Base-by-base conservation (phyloP, 2,329 filamentous ascomycete species). In the Fusarium nelsonii region DNA sequence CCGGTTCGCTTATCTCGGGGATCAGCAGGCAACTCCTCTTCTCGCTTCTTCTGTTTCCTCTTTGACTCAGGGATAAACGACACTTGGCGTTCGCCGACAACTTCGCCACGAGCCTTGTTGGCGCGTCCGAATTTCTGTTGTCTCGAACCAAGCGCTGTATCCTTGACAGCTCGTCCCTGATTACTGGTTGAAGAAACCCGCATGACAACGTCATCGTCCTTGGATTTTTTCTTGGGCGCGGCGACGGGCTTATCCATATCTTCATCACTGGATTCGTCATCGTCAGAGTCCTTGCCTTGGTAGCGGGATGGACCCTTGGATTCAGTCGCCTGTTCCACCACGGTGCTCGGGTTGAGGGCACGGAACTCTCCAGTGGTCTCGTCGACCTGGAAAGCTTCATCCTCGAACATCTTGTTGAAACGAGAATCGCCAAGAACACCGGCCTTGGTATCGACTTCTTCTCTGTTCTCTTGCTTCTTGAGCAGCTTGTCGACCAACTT, bases 381-480 rank as follows among this genome's bases (percentile, higher is more conserved):
- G 78, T 99, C 95, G 62, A 99, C 92, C 73, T 88, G 88, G 79
- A 97, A 98, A 59, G 97, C 94, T 74, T 94, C 91, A 78, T 98
- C 93, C 76, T 97, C 91, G 82, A 98, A 99, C 65, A 99, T 82
- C 72, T 90, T 89, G 71, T 87, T 87, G 86, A 99, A 98, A 83
- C 96, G 94, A 51, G 90, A 86, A 78, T 99, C 96, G 62, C 88
- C 88, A 55, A 99, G 88, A 36, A 97, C 81, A 62, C 89, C 90
- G 66, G 86, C 88, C 69, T 84, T 83, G 54, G 83, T 82, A 65
- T 90, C 88, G 52, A 88, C 83, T 58, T 84, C 82, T 34, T 83
- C 84, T 74, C 87, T 84, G 76, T 84, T 87, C 74, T 89, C 88
- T 74, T 88, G 87, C 68, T 86, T 86, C 76, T 88, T 87, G 83